Conservation (phyloP, 768 basidiomycete species). For the Astraeus odoratus region DNA sequence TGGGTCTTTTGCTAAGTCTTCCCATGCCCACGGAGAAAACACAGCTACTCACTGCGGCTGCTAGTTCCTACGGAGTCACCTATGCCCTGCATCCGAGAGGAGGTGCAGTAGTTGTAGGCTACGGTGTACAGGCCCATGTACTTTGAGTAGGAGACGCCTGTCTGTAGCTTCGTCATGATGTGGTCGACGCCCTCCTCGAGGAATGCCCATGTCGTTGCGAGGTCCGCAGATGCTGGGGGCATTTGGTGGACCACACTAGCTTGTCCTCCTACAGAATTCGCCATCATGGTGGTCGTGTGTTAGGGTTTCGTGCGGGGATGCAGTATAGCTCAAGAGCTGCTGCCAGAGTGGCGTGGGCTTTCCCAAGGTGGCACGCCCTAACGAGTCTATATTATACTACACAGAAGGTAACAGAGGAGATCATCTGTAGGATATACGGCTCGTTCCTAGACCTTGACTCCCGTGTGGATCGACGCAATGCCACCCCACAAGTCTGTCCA, state of each 20-base stretch:
- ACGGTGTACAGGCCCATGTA: constrained; percentile 89
- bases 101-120: constrained; percentile 97
- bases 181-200: constrained; percentile 84
- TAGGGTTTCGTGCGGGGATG: background rate
- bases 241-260: constrained; percentile 38
- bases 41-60: constrained; percentile 48
- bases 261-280: constrained; percentile 24
- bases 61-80: constrained; percentile 31
- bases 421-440: no score
- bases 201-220: constrained; percentile 82
- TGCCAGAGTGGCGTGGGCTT: background rate
- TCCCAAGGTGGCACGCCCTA: no score
- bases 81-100: constrained; percentile 64
- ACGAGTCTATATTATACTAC: no score
- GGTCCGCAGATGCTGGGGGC: constrained; percentile 63
- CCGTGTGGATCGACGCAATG: constrained; percentile 79
- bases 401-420: no score
- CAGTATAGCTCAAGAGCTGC: background rate
- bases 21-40: background rate
- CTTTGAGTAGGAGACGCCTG: constrained; percentile 83
- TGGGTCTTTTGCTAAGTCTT: constrained; percentile 8
- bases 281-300: constrained; percentile 28
- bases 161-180: constrained; percentile 87
- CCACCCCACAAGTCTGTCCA: constrained; percentile 87
- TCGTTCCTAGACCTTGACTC: constrained; percentile 63